Evolutionary conservation across 768 basidiomycete genomes (phyloP).

Genomic region (Daedaleopsis sinensis): DNA sequence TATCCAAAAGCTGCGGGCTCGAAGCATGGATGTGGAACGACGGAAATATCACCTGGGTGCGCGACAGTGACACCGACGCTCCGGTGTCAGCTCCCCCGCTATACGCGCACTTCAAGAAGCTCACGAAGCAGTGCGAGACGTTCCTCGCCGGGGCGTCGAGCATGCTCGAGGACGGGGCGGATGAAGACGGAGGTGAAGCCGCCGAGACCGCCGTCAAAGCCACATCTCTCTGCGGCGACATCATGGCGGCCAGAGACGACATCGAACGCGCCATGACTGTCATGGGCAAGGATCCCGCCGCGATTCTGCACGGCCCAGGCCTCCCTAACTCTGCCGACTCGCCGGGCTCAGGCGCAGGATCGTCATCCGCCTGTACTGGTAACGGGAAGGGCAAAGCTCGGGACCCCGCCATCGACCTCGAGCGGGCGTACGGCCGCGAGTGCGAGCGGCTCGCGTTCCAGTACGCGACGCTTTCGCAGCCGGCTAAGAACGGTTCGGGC

Average conservation of each 20-base stretch:
- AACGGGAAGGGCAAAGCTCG: slow-evolving; percentile 27
- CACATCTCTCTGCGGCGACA: slow-evolving; percentile 52
- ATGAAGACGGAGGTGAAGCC: slow-evolving; percentile 27
- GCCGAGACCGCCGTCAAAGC: slow-evolving; percentile 44
- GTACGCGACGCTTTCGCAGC: slow-evolving; percentile 39
- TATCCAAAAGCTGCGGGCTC: slow-evolving; percentile 42
- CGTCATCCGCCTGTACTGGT: slow-evolving; percentile 9
- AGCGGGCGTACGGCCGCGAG: slow-evolving; percentile 43
- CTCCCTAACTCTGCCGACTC: not conserved
- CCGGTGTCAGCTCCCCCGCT: slow-evolving; percentile 43
- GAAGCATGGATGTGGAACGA: slow-evolving; percentile 52
- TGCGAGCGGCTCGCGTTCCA: slow-evolving; percentile 54
- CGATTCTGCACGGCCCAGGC: not conserved
- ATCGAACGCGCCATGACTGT: slow-evolving; percentile 50
- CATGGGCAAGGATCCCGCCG: slow-evolving; percentile 34
- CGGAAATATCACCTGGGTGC: slow-evolving; percentile 46
- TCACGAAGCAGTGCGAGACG: slow-evolving; percentile 52
- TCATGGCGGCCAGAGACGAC: slow-evolving; percentile 52
- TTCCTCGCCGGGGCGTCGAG: slow-evolving; percentile 48
- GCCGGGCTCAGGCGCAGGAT: not conserved
- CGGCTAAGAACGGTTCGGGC: slow-evolving; percentile 23
- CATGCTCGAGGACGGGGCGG: slow-evolving; percentile 38
- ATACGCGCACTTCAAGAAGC: slow-evolving; percentile 54
- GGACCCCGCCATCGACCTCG: slow-evolving; percentile 38
- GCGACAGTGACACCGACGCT: slow-evolving; percentile 17